Conservation (phyloP, 1,284 basidiomycete genomes). For the Rhodotorula sp. region DNA sequence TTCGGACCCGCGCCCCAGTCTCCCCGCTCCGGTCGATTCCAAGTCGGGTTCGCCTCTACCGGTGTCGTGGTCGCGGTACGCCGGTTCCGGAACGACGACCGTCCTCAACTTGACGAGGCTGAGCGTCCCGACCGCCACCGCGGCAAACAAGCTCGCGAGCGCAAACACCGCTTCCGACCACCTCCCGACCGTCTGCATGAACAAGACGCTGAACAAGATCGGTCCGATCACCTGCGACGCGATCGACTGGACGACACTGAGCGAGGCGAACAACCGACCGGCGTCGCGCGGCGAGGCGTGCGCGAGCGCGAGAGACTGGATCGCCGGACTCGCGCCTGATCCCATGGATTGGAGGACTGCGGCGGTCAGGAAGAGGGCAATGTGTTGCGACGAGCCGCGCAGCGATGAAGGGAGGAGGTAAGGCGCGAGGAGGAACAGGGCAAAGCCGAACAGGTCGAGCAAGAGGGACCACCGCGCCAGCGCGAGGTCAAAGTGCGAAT, state of each 20-base stretch:
- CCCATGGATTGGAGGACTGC: conserved; percentile 58
- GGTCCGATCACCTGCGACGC: conserved; percentile 58
- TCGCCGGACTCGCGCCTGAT: conserved; percentile 62
- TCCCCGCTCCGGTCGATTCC: no score
- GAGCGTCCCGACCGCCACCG: neutral
- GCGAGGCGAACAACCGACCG: conserved; percentile 67
- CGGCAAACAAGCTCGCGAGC: conserved; percentile 19
- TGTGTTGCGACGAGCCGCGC: neutral
- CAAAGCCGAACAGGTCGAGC: conserved; percentile 33
- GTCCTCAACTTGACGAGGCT: conserved; percentile 19
- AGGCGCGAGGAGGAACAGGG: conserved; percentile 12
- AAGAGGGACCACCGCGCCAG: conserved; percentile 31
- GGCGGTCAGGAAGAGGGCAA: conserved; percentile 53
- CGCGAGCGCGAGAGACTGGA: conserved; percentile 65
- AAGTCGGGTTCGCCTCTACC: neutral
- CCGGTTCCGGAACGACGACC: conserved; percentile 2
- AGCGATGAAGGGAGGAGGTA: conserved; percentile 5
- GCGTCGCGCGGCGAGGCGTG: conserved; percentile 54
- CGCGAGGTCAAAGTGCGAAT: conserved; percentile 41
- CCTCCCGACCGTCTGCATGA: conserved; percentile 60
- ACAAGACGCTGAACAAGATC: conserved; percentile 61
- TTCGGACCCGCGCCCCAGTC: no score
- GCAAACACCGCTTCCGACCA: conserved; percentile 58
- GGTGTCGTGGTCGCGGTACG: neutral
- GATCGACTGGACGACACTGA: conserved; percentile 66